phyloP scores from a whole-genome alignment of 345 rosid genomes.

The Ceriops tagal region DNA sequence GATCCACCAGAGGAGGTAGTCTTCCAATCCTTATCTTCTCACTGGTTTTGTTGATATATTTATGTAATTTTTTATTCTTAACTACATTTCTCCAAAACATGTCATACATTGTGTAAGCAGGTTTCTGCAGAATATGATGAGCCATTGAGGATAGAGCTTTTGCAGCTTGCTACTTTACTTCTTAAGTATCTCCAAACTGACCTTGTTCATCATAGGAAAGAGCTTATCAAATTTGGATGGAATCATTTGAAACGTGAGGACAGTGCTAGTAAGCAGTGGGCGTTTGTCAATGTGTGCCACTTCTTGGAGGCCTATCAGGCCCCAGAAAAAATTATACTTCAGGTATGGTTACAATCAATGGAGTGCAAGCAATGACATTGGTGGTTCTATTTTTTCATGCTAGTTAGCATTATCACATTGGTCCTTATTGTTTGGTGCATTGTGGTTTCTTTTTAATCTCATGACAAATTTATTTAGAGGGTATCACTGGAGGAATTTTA shows the following conservation, averaged over 20 bases:
- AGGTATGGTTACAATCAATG: slow-evolving; percentile 45
- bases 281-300: slow-evolving; percentile 98
- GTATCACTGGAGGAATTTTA: background rate
- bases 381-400: background rate
- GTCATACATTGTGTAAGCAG: slow-evolving; percentile 31
- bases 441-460: too few species aligned
- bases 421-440: background rate
- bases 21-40: background rate
- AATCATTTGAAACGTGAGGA: slow-evolving; percentile 99
- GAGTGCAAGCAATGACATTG: background rate
- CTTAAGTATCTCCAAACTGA: slow-evolving; percentile 92
- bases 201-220: slow-evolving; percentile 96
- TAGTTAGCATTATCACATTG: background rate
- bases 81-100: slow-evolving; percentile 9
- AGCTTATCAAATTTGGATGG: slow-evolving; percentile 98
- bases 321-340: slow-evolving; percentile 96
- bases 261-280: slow-evolving; percentile 99
- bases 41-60: background rate
- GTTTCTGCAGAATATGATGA: slow-evolving; percentile 99
- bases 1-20: slow-evolving; percentile 99
- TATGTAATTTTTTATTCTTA: slow-evolving; percentile 5
- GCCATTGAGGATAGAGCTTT: slow-evolving; percentile 92
- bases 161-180: slow-evolving; percentile 96
- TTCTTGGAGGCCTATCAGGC: slow-evolving; percentile 99
- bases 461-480: background rate